phyloP scores from a whole-genome alignment of 768 basidiomycete genomes.

The Russula abietina region DNA sequence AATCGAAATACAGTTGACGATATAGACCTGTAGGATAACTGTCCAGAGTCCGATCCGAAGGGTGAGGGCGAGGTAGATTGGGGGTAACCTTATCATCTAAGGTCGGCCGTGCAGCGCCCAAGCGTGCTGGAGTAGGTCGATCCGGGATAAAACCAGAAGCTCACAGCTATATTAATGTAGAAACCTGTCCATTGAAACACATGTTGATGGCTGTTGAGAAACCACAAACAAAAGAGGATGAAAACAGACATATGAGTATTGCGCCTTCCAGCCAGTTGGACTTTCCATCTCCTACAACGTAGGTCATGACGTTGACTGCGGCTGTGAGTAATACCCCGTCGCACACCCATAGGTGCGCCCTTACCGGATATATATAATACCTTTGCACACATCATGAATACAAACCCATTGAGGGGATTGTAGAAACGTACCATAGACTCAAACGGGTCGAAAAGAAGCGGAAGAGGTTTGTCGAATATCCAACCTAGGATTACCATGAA shows the following conservation, averaged over 20 bases:
- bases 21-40: background rate
- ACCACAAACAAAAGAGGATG: background rate
- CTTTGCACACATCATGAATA: constrained; percentile 9
- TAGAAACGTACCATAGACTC: constrained; percentile 54
- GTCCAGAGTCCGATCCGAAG: background rate
- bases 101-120: constrained; percentile 26
- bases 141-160: constrained; percentile 49
- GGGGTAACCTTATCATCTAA: constrained; percentile 3
- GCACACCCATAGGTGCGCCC: background rate
- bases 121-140: constrained; percentile 33
- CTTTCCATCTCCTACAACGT: constrained; percentile 78
- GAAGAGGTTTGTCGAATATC: constrained; percentile 72
- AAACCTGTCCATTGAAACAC: constrained; percentile 33
- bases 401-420: background rate
- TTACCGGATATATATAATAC: constrained; percentile 45
- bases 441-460: constrained; percentile 83
- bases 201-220: constrained; percentile 6
- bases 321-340: background rate
- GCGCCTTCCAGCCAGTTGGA: constrained; percentile 92
- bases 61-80: background rate
- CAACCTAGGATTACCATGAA: constrained; percentile 76
- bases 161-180: constrained; percentile 51
- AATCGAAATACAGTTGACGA: background rate
- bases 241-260: constrained; percentile 57
- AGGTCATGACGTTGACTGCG: constrained; percentile 60